Conservation (phyloP, 192 early-diverging fungal genomes). For the Geosiphon pyriformis region DNA sequence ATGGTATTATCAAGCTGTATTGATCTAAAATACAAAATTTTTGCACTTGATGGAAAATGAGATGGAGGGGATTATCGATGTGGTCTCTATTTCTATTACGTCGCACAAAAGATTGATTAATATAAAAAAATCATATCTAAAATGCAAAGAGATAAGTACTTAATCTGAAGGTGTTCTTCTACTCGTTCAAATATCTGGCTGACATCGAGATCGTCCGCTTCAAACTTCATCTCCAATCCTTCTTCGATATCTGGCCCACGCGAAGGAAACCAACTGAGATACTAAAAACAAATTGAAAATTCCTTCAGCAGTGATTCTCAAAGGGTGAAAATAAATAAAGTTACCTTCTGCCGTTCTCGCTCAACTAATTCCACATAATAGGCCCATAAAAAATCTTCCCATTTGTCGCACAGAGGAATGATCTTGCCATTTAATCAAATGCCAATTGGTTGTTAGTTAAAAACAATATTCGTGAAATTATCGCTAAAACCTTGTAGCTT, state of each 20-base stretch:
- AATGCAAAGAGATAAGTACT: not conserved
- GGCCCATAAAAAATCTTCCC: conserved; percentile 89
- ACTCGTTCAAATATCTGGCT: not conserved
- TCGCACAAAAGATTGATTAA: no score
- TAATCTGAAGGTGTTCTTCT: not conserved
- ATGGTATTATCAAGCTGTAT: not conserved
- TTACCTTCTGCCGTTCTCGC: not conserved
- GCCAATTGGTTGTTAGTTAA: not conserved
- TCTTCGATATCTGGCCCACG: not conserved
- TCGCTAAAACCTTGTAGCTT: no score
- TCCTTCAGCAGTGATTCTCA: not conserved
- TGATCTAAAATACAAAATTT: not conserved
- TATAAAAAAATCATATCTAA: not conserved
- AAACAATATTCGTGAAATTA: no score
- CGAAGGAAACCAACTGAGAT: not conserved
- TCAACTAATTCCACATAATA: conserved; percentile 39
- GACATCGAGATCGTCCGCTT: not conserved
- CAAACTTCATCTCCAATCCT: not conserved
- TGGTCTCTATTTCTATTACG: no score
- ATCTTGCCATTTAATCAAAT: conserved; percentile 35
- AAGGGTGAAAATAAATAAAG: not conserved
- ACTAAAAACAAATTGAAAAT: not conserved
- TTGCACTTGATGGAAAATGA: not conserved
- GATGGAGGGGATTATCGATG: not conserved
- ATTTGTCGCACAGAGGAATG: conserved; percentile 62